These are phyloP conservation scores for Kappamyces sp. DNA, from an alignment of 192 early-diverging fungal genomes.

Conservation along the genomic window DNA sequence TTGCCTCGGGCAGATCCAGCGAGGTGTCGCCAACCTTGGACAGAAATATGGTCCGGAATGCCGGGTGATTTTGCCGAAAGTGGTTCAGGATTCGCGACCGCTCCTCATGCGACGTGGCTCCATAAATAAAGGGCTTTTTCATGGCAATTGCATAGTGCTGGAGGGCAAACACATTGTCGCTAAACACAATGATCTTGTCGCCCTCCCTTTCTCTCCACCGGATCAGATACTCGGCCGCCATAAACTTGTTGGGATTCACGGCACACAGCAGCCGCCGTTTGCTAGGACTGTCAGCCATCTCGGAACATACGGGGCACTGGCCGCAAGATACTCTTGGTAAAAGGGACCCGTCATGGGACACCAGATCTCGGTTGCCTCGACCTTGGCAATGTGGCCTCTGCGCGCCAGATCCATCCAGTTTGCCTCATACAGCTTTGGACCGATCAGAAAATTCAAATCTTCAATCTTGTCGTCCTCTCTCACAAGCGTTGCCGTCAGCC, in stretches of 20 bases:
- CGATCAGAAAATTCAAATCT: constrained; percentile 98
- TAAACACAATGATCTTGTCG: constrained; percentile 99
- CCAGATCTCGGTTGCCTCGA: constrained; percentile 89
- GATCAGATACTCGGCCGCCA: constrained; percentile 92
- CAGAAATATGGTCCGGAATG: constrained; percentile 50
- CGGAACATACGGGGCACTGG: constrained; percentile 12
- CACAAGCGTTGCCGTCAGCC: constrained; percentile 94
- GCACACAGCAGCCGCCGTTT: constrained; percentile 72
- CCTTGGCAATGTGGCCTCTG: constrained; percentile 92
- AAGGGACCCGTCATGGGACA: constrained; percentile 97
- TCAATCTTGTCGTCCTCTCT: constrained; percentile 98
- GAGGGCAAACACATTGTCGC: constrained; percentile 95
- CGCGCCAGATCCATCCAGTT: constrained; percentile 99
- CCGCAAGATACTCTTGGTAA: constrained; percentile 69
- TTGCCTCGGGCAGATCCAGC: constrained; percentile 97
- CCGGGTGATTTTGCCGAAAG: constrained; percentile 32
- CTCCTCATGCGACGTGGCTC: constrained; percentile 81
- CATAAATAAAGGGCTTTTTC: constrained; percentile 82
- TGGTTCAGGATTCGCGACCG: constrained; percentile 41
- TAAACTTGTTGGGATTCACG: constrained; percentile 98
- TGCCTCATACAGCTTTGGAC: constrained; percentile 99
- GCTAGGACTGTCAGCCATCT: constrained; percentile 1
- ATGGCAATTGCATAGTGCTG: constrained; percentile 75
- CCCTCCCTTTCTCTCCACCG: constrained; percentile 80
- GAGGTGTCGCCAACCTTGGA: constrained; percentile 96